phyloP scores from a whole-genome alignment of 1,284 basidiomycete genomes.

The Fomitopsis schrenkii region DNA sequence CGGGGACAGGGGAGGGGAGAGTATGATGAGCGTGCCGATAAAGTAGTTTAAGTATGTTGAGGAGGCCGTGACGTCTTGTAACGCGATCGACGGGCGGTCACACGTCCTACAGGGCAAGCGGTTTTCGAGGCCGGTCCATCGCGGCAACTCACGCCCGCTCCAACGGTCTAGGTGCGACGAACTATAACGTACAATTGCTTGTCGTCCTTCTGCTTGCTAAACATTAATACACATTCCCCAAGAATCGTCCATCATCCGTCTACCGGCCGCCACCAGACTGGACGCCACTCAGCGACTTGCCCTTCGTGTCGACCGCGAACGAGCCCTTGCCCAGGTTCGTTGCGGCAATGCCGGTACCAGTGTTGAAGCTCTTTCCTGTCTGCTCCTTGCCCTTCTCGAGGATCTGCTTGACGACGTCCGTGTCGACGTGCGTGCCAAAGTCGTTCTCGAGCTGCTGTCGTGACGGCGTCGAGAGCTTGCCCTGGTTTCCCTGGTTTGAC shows the following conservation, averaged over 20 bases:
- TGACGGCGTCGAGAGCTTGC: conserved; percentile 64
- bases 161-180: neutral
- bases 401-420: conserved; percentile 55
- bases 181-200: neutral
- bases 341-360: conserved; percentile 14
- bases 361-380: conserved; percentile 38
- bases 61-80: neutral
- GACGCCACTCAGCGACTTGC: conserved; percentile 28
- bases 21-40: neutral
- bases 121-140: neutral
- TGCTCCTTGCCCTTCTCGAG: conserved; percentile 61
- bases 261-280: conserved; percentile 2
- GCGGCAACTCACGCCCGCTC: neutral
- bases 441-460: conserved; percentile 73
- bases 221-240: neutral
- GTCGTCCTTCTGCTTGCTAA: neutral
- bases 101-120: neutral
- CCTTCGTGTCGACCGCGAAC: conserved; percentile 34
- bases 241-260: neutral
- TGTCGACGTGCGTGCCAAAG: conserved; percentile 64
- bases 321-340: conserved; percentile 40
- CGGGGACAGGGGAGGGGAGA: neutral
- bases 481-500: conserved; percentile 69
- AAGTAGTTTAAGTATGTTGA: neutral
- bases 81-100: neutral